Conservation (phyloP, 2,329 filamentous ascomycete species). For the Monosporascus sp. region DNA sequence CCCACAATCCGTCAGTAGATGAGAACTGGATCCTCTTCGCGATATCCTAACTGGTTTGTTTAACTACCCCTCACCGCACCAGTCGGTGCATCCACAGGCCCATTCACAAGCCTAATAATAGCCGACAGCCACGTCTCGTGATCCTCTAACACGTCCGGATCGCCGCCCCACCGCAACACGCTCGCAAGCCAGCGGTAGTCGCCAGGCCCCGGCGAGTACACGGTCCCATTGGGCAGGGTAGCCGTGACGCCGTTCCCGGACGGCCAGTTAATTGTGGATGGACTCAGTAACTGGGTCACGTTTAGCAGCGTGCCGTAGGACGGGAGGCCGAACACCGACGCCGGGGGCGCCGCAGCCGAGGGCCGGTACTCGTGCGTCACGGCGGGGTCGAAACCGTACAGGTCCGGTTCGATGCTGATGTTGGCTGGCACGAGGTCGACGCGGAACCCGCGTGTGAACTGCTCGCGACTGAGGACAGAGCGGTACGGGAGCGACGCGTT, state of each 20-base stretch:
- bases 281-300: constrained; percentile 6
- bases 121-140: constrained; percentile 13
- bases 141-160: constrained; percentile 4
- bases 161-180: constrained; percentile 13
- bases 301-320: constrained; percentile 10
- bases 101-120: constrained; percentile 9
- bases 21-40: too few relatives aligned
- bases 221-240: constrained; percentile 4
- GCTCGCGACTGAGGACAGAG: constrained; percentile 9
- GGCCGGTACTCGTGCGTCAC: constrained; percentile 8
- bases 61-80: too few relatives aligned
- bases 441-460: constrained; percentile 11
- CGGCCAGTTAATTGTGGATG: constrained; percentile 9
- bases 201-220: constrained; percentile 7
- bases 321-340: constrained; percentile 2
- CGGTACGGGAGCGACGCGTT: constrained; percentile 9
- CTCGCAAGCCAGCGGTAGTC: constrained; percentile 13
- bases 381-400: constrained; percentile 13
- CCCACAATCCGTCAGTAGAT: too few relatives aligned
- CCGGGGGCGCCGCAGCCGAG: neutral
- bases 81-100: constrained; percentile 1
- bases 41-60: too few relatives aligned
- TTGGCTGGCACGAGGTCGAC: constrained; percentile 15
- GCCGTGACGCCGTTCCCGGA: constrained; percentile 8
- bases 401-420: constrained; percentile 9